Conservation (phyloP, 352 stramenopile species). For the Aphanomyces invadans region DNA sequence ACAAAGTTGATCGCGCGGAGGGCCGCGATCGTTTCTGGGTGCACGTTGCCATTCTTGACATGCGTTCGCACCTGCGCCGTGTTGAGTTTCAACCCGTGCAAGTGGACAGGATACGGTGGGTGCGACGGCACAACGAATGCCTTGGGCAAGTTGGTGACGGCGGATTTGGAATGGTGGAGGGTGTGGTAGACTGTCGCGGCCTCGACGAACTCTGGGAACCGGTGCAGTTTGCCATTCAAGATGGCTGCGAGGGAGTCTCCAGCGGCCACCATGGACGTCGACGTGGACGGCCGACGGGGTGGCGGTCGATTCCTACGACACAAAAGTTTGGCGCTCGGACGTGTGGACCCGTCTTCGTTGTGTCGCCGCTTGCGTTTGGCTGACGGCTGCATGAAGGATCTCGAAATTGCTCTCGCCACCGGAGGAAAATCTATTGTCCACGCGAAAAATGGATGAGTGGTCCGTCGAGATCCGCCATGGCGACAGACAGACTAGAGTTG, state of each 20-base stretch:
- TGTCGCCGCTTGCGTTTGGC: too few relatives aligned
- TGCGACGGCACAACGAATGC: conserved; percentile 8
- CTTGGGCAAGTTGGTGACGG: conserved; percentile 21
- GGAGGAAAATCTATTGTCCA: too few relatives aligned
- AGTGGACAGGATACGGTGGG: background rate
- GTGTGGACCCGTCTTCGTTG: too few relatives aligned
- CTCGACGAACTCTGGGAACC: conserved; percentile 11
- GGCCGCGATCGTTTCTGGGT: conserved; percentile 12
- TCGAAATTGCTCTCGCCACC: too few relatives aligned
- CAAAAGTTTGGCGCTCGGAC: too few relatives aligned
- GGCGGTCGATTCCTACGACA: background rate
- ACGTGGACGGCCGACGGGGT: background rate
- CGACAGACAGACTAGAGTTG: too few relatives aligned
- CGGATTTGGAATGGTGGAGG: background rate
- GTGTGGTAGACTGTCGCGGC: conserved; percentile 18
- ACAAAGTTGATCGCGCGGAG: conserved; percentile 23
- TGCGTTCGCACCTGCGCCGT: conserved; percentile 9
- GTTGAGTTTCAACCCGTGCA: conserved; percentile 11
- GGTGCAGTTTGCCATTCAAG: conserved; percentile 8
- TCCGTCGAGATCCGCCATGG: too few relatives aligned
- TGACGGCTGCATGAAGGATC: too few relatives aligned
- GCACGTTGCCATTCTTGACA: conserved; percentile 17
- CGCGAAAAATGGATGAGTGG: too few relatives aligned
- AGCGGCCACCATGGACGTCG: background rate
- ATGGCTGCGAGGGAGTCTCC: background rate